A percentile compares a stretch with the other conserved stretches of the same genome.
These are phyloP conservation scores for Blastobotrys muscicola DNA, from an alignment of 805 yeast genomes.

Conservation along the genomic window DNA sequence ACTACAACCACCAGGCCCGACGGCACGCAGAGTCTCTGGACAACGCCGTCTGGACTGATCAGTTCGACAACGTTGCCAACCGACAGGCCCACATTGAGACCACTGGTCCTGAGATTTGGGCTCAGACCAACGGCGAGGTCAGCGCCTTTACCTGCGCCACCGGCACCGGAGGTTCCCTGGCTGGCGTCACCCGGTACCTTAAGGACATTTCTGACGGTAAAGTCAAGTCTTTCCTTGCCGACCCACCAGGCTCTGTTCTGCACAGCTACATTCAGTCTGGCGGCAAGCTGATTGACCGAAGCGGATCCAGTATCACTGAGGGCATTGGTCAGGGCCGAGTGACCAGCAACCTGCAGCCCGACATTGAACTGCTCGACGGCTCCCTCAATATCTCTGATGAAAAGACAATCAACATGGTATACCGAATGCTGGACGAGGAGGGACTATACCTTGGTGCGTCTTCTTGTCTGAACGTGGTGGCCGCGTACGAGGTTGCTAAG, in stretches of 20 bases:
- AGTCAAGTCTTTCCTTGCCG: constrained; percentile 65
- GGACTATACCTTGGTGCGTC: constrained; percentile 90
- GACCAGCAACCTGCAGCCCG: constrained; percentile 70
- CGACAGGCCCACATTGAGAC: constrained; percentile 81
- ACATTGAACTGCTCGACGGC: constrained; percentile 65
- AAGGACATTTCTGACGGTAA: constrained; percentile 56
- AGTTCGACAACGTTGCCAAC: constrained; percentile 81
- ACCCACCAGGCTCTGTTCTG: constrained; percentile 87
- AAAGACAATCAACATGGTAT: constrained; percentile 75
- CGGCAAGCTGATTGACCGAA: constrained; percentile 57
- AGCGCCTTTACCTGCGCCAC: constrained; percentile 86
- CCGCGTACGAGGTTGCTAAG: constrained; percentile 72
- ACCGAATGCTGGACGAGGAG: constrained; percentile 75
- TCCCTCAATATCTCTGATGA: constrained; percentile 73
- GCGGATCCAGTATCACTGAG: constrained; percentile 85
- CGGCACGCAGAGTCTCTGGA: constrained; percentile 68
- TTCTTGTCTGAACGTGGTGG: constrained; percentile 81
- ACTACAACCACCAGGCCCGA: constrained; percentile 80
- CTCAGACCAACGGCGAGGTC: constrained; percentile 66
- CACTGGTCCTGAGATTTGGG: constrained; percentile 91
- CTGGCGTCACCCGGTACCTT: constrained; percentile 74
- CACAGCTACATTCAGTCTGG: constrained; percentile 67
- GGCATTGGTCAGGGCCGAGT: constrained; percentile 96
- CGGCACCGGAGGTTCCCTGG: constrained; percentile 90
- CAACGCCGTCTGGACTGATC: constrained; percentile 90